Percentiles rank a stretch among this genome's conserved stretches.
These are phyloP conservation scores for Dillenia turbinata DNA, from an alignment of 164 flowering plant genomes.

Conservation along the genomic window DNA sequence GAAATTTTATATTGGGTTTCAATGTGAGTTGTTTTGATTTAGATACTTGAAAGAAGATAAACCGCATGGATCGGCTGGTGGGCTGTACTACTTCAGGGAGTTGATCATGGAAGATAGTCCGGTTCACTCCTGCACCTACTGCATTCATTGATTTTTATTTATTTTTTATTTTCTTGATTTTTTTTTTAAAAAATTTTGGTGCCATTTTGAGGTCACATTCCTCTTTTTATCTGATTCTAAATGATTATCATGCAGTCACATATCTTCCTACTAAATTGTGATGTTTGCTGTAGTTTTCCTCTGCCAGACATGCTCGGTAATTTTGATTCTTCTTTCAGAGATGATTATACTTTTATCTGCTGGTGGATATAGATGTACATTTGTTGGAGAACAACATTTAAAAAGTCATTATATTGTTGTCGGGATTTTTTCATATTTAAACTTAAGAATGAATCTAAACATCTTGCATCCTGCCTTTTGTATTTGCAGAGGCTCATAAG, in stretches of 20 bases:
- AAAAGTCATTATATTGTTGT: background rate
- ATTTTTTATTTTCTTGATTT: constrained; percentile 1
- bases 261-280: constrained; percentile 90
- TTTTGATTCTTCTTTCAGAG: background rate
- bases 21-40: constrained; percentile 6
- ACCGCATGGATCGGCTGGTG: constrained; percentile 99
- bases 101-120: constrained; percentile 93
- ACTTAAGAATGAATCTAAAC: background rate
- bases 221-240: no score
- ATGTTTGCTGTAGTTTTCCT: constrained; percentile 96
- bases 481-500: constrained; percentile 70
- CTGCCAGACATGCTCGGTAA: constrained; percentile 91
- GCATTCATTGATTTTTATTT: background rate
- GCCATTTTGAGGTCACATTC: background rate
- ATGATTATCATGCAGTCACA: constrained; percentile 51
- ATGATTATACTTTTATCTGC: no score
- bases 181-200: constrained; percentile 3
- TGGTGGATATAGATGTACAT: no score
- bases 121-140: constrained; percentile 30
- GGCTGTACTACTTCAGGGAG: constrained; percentile 87
- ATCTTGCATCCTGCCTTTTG: constrained; percentile 7
- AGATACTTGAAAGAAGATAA: constrained; percentile 95
- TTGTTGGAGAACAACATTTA: background rate
- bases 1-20: background rate
- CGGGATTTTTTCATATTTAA: no score